These are phyloP conservation scores for Lippia alba DNA, from an alignment of 305 asterid species.

Conservation along the genomic window DNA sequence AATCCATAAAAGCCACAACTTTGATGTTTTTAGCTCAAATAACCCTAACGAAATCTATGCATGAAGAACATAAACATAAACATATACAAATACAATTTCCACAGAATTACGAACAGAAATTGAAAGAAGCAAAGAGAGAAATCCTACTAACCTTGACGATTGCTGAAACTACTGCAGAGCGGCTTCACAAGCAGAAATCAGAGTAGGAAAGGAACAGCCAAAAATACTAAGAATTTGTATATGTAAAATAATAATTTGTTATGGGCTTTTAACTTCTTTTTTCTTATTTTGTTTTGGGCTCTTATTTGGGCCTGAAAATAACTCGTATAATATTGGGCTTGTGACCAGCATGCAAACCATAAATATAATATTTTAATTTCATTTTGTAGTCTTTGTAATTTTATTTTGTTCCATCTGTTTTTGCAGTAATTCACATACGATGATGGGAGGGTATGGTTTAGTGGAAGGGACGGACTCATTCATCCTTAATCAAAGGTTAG, in stretches of 20 bases:
- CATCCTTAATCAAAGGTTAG: too few species aligned
- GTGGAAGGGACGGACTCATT: too few species aligned
- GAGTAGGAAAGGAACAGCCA: background rate
- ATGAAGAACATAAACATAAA: background rate
- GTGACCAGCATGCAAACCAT: background rate
- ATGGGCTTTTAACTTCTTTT: conserved; percentile 12
- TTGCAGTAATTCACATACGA: too few species aligned
- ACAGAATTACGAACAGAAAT: background rate
- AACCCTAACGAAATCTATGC: conserved; percentile 23
- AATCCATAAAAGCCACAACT: background rate
- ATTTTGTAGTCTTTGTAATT: too few species aligned
- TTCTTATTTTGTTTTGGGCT: background rate
- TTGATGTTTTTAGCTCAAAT: conserved; percentile 14
- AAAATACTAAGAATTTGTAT: background rate
- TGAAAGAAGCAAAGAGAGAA: background rate
- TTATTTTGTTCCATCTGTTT: too few species aligned
- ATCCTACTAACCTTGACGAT: conserved; percentile 22
- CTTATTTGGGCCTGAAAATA: background rate
- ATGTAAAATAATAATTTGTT: background rate
- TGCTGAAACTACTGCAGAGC: conserved; percentile 17
- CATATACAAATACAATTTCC: background rate
- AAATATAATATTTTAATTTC: too few species aligned
- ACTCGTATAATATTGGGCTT: too few species aligned
- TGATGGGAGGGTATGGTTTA: too few species aligned
- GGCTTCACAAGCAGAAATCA: background rate